A percentile compares a stretch with the other conserved stretches of the same genome.
Conservation (phyloP, 2,329 filamentous ascomycete species). For the Neodidymelliopsis sp. region DNA sequence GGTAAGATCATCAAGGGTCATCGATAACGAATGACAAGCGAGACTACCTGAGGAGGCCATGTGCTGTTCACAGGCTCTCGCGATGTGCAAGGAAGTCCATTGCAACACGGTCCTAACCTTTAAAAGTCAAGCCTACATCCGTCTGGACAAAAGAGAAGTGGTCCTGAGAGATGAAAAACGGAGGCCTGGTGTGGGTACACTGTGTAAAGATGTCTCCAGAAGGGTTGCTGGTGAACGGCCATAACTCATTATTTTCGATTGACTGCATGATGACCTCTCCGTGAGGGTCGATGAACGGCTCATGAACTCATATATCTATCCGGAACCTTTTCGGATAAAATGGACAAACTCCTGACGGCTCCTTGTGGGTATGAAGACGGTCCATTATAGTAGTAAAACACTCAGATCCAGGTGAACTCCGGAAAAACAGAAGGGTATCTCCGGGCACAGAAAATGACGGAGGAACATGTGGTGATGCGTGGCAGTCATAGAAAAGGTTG, state of each 20-base stretch:
- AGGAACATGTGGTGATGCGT: constrained; percentile 39
- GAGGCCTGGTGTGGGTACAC: constrained; percentile 2
- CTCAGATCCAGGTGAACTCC: constrained; percentile 43
- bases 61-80: background rate
- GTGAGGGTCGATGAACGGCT: constrained; percentile 7
- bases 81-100: constrained; percentile 1
- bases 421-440: constrained; percentile 48
- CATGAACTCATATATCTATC: constrained; percentile 23
- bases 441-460: constrained; percentile 42
- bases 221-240: constrained; percentile 10
- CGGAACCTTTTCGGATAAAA: constrained; percentile 34
- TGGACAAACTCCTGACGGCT: constrained; percentile 33
- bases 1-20: background rate
- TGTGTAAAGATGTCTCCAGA: constrained; percentile 5
- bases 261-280: constrained; percentile 19
- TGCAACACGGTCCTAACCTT: background rate
- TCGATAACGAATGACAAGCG: background rate
- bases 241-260: constrained; percentile 18
- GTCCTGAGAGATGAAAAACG: background rate
- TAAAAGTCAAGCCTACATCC: constrained; percentile 10
- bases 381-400: constrained; percentile 38
- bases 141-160: constrained; percentile 6
- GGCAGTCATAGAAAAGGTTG: constrained; percentile 30
- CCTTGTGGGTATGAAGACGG: constrained; percentile 33
- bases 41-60: background rate